phyloP scores from a whole-genome alignment of 2,329 filamentous ascomycete genomes.

The Botrytis porri region DNA sequence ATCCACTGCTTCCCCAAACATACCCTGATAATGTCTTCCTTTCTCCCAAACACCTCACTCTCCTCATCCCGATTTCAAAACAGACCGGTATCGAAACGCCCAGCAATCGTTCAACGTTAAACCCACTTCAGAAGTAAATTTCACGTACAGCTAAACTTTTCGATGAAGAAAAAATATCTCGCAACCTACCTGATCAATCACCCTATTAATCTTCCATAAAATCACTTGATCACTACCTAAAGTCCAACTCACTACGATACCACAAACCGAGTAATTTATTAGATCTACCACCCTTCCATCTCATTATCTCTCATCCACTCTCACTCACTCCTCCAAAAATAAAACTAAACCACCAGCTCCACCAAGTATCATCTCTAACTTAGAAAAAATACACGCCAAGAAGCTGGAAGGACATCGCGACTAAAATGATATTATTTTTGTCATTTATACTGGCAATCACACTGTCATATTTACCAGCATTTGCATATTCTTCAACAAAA shows the following conservation, averaged over 20 bases:
- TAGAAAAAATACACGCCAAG: rapidly evolving
- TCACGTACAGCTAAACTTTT: background rate
- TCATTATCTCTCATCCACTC: background rate
- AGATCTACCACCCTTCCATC: background rate
- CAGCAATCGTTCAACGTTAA: background rate
- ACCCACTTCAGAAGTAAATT: background rate
- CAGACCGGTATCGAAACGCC: rapidly evolving
- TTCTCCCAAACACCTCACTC: background rate
- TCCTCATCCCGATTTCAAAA: background rate
- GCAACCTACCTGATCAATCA: background rate
- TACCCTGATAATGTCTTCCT: too few species aligned
- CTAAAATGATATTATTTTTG: too few species aligned
- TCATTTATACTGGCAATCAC: too few species aligned
- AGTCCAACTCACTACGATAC: background rate
- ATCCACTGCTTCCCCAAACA: background rate
- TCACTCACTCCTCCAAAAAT: background rate
- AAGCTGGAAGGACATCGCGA: rapidly evolving
- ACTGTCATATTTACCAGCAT: too few species aligned
- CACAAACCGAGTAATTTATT: background rate
- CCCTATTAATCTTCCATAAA: background rate
- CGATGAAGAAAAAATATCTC: background rate
- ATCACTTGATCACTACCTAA: background rate
- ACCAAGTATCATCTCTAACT: too few species aligned
- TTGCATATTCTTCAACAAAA: background rate
- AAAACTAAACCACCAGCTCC: background rate